Base-by-base conservation (phyloP, 768 basidiomycete species). In the Pulveroboletus ravenelii region DNA sequence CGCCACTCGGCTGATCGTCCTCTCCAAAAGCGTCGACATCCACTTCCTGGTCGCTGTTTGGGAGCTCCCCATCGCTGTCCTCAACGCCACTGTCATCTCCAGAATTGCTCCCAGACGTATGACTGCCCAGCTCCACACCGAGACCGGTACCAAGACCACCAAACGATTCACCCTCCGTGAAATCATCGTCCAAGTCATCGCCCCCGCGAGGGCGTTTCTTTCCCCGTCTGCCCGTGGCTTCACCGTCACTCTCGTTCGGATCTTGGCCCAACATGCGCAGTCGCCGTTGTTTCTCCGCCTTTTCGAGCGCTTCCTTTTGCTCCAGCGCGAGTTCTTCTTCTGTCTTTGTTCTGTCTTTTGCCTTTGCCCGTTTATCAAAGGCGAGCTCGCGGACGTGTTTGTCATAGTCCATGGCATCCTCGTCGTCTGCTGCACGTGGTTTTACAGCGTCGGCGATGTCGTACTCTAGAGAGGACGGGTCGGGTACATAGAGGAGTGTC, bases 111-210 rank as follows among this genome's bases (percentile, higher is more conserved):
- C 79, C 67, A 15, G 62, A 65, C 20, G 58, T 69, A 12, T 62
- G 68, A 35, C 79, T 65, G 17, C 74, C 76, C 50, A 67, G 53
- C 29, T 78, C 79, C 49, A 74, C 40, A 10, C 55, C 64, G 42
- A 72, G 59, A 7, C 71, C 69, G 23, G 55, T 38, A 12, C 71
- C 72, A 25, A 74, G 54, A 15, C 55, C 63, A 32, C 62, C 71
- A 20, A 51, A 48, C 1, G 66, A 70, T 23, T 74, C 76, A 4
- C 67, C 78, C n/a, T 58, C 67, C 36, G 59, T 63, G 54, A 87
- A 92, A 62, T 94, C 93, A 58, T 95, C 93, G n/a, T 90, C 92
- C 39, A 95, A 67, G 62, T 96, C 94, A 67, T 97, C 95, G 1
- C 80, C 89, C 36, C 82, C 91, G 43, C 74, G 69, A n/a, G 71